Evolutionary conservation across 2,329 filamentous ascomycete species (phyloP).

Genomic region (Corinectria fuckeliana): DNA sequence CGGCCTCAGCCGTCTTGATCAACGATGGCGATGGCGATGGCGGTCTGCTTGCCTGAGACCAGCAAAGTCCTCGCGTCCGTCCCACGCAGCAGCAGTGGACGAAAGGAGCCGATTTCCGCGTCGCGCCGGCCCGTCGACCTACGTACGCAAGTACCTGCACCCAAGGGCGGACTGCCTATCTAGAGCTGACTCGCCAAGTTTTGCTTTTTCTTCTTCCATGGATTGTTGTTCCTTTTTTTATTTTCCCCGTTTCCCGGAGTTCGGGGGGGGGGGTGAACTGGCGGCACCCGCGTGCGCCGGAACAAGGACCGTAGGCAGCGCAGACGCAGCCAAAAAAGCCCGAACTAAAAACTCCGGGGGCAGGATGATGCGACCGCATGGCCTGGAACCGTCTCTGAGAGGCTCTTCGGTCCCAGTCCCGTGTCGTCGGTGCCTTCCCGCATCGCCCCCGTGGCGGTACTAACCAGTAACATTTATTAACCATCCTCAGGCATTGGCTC

Average conservation of each 20-base stretch:
- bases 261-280: conserved; percentile 14
- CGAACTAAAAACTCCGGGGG: background rate
- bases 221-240: no score
- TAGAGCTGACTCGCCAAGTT: conserved; percentile 30
- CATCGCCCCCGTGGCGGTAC: conserved; percentile 9
- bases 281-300: conserved; percentile 2
- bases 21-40: no score
- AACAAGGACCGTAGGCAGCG: background rate
- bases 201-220: conserved; percentile 12
- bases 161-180: conserved; percentile 5
- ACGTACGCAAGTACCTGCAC: no score
- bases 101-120: conserved; percentile 33
- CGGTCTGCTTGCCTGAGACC: background rate
- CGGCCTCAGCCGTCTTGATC: no score
- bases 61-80: background rate
- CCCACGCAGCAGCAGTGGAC: background rate
- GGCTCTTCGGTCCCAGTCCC: conserved; percentile 40
- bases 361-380: conserved; percentile 6
- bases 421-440: conserved; percentile 38
- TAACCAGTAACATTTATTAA: conserved; percentile 3
- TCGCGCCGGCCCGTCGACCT: conserved; percentile 33
- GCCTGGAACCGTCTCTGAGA: conserved; percentile 20
- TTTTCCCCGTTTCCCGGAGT: conserved; percentile 22
- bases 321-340: background rate
- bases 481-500: background rate